Evolutionary conservation across 805 yeast genomes (phyloP), one percentile per base, ranked within the genome.

Genomic region (Lipomyces yamanashiensis): DNA sequence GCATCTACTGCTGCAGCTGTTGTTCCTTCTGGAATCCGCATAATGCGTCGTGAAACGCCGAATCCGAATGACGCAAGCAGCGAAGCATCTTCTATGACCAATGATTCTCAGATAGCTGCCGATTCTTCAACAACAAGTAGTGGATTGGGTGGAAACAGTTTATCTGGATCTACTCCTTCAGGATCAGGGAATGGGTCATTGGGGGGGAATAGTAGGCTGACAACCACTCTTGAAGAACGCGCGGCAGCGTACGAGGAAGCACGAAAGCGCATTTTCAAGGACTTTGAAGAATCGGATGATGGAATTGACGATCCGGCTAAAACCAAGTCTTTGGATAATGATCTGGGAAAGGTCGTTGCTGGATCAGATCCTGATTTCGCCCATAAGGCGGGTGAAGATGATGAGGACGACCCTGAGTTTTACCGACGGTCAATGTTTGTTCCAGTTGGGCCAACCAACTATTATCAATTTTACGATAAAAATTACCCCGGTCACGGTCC

Each of bases 91-190:
- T 33, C 63, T 17, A 28, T 34, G 17, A 53, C 61, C 13, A 58
- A 40, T 36, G 66, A 62, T 9, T 62, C 65, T 28, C 59, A 48
- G 39, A 39, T 36, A 19, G 61, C 61, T 17, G 48, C 19, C 12
- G 56, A 52, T 40, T 52, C 56, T 12, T 52, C 56, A 3, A 41
- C 56, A 9, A 37, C 48, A 13, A 47, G 47, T 21, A 56, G 59
- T 19, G 51, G 44, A 5, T 43, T 33, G 17, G 56, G 48, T 7
- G 60, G 53, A 2, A 3, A 41, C 39, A 33, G n/a, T 9, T 37
- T 51, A 15, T 10, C 48, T 40, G 34, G 72, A 86, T 87, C 71
- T 77, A 79, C 28, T 73, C 88, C 61, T 85, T 85, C 49, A 92
- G 88, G 71, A 7, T 41, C 61, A 3, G 50, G 40, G 36, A 45